phyloP scores from a whole-genome alignment of 2,329 filamentous ascomycete species.

The Hypocreales sp. region DNA sequence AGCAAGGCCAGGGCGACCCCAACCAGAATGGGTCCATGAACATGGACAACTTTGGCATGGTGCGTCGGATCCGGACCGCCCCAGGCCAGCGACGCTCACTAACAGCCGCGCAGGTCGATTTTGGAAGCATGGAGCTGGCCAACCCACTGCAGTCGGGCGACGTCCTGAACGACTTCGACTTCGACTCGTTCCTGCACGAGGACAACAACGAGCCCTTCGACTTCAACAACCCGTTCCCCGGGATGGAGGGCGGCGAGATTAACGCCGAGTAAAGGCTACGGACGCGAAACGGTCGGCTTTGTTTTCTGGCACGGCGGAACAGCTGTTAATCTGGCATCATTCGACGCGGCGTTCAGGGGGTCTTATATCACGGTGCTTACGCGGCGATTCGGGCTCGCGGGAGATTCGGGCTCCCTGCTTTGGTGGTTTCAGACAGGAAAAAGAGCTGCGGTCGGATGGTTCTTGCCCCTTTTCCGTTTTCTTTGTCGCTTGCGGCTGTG shows the following conservation, averaged over 20 bases:
- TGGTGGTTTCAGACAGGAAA: constrained; percentile 14
- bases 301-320: constrained; percentile 12
- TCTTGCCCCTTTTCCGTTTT: constrained; percentile 2
- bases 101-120: constrained; percentile 21
- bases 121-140: constrained; percentile 35
- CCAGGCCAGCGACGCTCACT: constrained; percentile 2
- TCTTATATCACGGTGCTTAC: constrained; percentile 24
- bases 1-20: constrained; percentile 30
- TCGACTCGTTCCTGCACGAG: constrained; percentile 51
- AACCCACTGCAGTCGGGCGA: constrained; percentile 37
- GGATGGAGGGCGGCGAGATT: constrained; percentile 43
- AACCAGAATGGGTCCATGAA: constrained; percentile 26
- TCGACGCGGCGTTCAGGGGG: constrained; percentile 22
- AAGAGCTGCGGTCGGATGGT: constrained; percentile 15
- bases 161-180: constrained; percentile 51
- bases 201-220: constrained; percentile 35
- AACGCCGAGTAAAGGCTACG: constrained; percentile 31
- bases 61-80: constrained; percentile 15
- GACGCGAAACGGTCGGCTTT: constrained; percentile 8
- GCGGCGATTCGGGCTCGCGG: constrained; percentile 19
- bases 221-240: constrained; percentile 33
- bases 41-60: constrained; percentile 31
- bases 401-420: constrained; percentile 4
- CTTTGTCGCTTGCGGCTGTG: constrained; percentile 1
- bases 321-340: constrained; percentile 23